Base-by-base conservation (phyloP, 73 alveolate species). In the Breviolum minutum region DNA sequence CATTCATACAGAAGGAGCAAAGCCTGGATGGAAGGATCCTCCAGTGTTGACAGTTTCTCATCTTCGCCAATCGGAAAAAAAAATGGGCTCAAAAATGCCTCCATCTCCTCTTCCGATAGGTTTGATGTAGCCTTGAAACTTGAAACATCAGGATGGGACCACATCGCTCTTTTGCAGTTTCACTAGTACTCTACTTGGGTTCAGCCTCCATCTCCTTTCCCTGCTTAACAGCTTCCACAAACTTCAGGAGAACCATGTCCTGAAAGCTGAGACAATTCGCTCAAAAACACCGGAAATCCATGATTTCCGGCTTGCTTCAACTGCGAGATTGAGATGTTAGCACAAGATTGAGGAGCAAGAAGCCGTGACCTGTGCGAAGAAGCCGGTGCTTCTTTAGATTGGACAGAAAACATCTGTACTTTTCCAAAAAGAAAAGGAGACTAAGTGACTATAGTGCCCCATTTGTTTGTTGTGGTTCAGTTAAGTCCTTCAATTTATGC, bases 11-110 rank as follows among this genome's bases (percentile, higher is more conserved):
- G 61, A 76, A 73, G 20, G 80, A 91, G 64, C 61, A 91, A 32
- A 5, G 97, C 97, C 64, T 24, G 77, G 27, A 91, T 88, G 32
- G 88, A 9, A 6, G 96, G 96, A 71, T 90, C 96, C 87, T 87
- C 30, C 26, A 63, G 68, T 32, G 17, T 26, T 73, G 54, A 5
- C 24, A 22, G 82, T 40, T 40, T 40, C 54, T 40, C 54, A 40
- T n/a, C 54, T 40, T 3, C 54, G 54, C 54, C 54, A 40, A 40
- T 40, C 54, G 54, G 54, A 40, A 40, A 0, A 40, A 40, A 40
- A 40, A 40, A n/a, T n/a, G 0, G 54, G 54, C 54, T 40, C 54
- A 40, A 40, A 40, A 40, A 40, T 6, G 82, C 82, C 82, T 73
- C 40, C 82, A 73, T 26, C 17, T 73, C 82, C 82, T 73, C 48